These are phyloP conservation scores for Oryza glumipatula DNA, from an alignment of 176 grass and related monocot genomes.

Conservation along the genomic window DNA sequence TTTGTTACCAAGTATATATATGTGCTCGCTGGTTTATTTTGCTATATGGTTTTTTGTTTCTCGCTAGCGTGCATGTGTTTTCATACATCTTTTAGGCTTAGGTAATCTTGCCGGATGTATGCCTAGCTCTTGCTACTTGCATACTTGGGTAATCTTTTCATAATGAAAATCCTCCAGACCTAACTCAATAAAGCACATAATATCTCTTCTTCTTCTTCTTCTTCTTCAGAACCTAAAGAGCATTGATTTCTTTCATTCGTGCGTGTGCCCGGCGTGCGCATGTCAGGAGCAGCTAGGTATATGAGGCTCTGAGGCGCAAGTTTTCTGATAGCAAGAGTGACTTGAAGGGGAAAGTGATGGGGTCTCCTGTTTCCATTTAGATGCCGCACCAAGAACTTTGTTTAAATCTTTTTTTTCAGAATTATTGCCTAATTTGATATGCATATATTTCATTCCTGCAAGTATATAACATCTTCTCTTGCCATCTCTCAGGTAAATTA, in stretches of 20 bases:
- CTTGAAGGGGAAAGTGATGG: background rate
- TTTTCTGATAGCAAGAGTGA: background rate
- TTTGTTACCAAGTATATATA: conserved; percentile 7
- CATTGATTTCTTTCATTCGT: background rate
- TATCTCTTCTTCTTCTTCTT: background rate
- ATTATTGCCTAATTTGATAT: conserved; percentile 5
- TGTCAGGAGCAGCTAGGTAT: conserved; percentile 11
- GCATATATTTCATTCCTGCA: background rate
- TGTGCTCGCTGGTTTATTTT: background rate
- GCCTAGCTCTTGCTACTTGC: conserved; percentile 3
- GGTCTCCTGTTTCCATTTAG: background rate
- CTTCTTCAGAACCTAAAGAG: background rate
- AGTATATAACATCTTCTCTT: background rate
- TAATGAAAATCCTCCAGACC: background rate
- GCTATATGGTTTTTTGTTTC: background rate
- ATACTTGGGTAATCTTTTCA: conserved; percentile 9
- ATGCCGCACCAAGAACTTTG: background rate
- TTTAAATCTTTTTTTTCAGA: background rate
- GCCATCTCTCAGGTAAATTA: background rate
- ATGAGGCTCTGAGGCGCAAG: background rate
- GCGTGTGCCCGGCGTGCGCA: background rate
- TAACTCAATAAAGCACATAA: too few species aligned
- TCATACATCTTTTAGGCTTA: background rate
- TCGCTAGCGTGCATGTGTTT: background rate
- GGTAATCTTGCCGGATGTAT: background rate